Conservation (phyloP, 2,329 filamentous ascomycete species). For the Immersiporthe knoxdaviesiana region DNA sequence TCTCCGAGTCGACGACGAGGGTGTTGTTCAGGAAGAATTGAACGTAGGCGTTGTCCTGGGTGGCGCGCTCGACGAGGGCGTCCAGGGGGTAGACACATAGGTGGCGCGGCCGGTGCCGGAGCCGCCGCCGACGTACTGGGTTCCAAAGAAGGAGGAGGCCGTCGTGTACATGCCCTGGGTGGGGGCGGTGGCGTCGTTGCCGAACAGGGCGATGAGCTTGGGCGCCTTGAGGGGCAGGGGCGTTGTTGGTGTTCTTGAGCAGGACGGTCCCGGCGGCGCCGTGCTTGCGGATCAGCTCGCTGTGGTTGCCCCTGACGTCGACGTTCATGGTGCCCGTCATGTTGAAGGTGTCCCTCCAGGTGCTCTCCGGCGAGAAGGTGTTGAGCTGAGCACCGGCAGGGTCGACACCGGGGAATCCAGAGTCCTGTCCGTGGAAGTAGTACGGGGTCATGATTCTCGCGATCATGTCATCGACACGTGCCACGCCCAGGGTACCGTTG, state of each 20-base stretch:
- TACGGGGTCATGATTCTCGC: conserved; percentile 59
- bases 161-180: conserved; percentile 69
- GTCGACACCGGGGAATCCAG: conserved; percentile 48
- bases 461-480: conserved; percentile 51
- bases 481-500: conserved; percentile 48
- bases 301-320: conserved; percentile 58
- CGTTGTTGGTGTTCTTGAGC: conserved; percentile 69
- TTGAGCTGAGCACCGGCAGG: conserved; percentile 52
- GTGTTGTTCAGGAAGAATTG: conserved; percentile 51
- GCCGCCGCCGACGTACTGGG: conserved; percentile 63
- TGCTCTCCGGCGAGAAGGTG: conserved; percentile 52
- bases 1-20: conserved; percentile 41
- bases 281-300: conserved; percentile 59
- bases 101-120: conserved; percentile 57
- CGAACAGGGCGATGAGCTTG: conserved; percentile 61
- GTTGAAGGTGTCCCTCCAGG: conserved; percentile 46
- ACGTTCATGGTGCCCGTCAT: conserved; percentile 49
- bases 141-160: conserved; percentile 63
- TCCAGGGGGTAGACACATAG: conserved; percentile 60
- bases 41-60: conserved; percentile 46
- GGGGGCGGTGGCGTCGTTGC: conserved; percentile 66
- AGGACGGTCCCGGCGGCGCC: conserved; percentile 64
- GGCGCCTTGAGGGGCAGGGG: conserved; percentile 61
- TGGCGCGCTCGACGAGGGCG: conserved; percentile 55
- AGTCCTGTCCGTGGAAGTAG: conserved; percentile 53